These are phyloP conservation scores for Candida anglica DNA, from an alignment of 805 yeast species.

Conservation along the genomic window DNA sequence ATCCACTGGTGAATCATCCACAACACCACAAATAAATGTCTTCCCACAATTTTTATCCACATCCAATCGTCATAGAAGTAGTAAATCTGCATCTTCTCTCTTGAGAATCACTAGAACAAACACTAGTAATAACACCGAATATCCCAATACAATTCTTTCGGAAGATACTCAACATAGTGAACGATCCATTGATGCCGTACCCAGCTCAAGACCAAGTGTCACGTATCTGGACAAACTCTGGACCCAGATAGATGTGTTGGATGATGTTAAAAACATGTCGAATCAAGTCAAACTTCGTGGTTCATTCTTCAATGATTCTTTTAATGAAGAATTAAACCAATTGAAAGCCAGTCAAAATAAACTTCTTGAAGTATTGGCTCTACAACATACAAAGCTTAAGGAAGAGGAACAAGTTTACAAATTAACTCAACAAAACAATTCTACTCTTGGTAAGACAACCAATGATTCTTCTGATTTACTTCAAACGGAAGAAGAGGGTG, in stretches of 20 bases:
- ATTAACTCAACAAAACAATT: slow-evolving; percentile 18
- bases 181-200: slow-evolving; percentile 40
- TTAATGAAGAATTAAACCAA: slow-evolving; percentile 46
- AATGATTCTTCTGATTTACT: slow-evolving; percentile 15
- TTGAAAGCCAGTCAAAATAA: slow-evolving; percentile 53
- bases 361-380: slow-evolving; percentile 29
- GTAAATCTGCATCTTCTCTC: slow-evolving; percentile 2
- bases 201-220: slow-evolving; percentile 54
- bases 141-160: background rate
- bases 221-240: slow-evolving; percentile 74
- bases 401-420: slow-evolving; percentile 24
- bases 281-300: slow-evolving; percentile 37
- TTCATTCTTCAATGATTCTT: slow-evolving; percentile 49
- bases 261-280: slow-evolving; percentile 68
- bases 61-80: slow-evolving; percentile 1
- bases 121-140: slow-evolving; percentile 2
- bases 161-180: slow-evolving; percentile 1
- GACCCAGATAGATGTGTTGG: slow-evolving; percentile 84
- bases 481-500: slow-evolving; percentile 21
- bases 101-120: slow-evolving; percentile 1
- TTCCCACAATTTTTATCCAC: no score
- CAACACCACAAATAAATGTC: no score
- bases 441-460: background rate
- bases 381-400: slow-evolving; percentile 20
- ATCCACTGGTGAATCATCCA: no score